Percentiles rank a stretch among this genome's conserved stretches.
Conservation (phyloP, 78 protist species). For the Dictyostelium brefeldianum region DNA sequence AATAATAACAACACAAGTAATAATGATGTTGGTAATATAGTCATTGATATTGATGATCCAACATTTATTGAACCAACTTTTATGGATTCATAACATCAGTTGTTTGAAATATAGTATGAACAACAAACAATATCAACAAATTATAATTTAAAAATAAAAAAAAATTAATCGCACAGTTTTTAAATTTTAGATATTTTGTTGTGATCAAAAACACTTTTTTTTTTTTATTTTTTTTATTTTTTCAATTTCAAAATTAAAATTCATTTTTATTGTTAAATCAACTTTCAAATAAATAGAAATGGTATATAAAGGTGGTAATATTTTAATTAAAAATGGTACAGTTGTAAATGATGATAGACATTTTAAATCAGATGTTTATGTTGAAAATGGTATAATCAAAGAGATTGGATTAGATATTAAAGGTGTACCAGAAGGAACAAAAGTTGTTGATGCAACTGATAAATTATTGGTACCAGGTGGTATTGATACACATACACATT, state of each 20-base stretch:
- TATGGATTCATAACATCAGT: not conserved
- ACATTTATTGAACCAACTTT: no score
- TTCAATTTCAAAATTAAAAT: not conserved
- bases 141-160: no score
- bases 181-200: no score
- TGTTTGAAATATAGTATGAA: not conserved
- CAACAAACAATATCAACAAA: not conserved
- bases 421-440: not conserved
- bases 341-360: slow-evolving; percentile 89
- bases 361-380: slow-evolving; percentile 85
- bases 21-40: not conserved
- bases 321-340: slow-evolving; percentile 86
- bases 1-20: not conserved
- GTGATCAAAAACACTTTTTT: not conserved
- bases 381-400: slow-evolving; percentile 74
- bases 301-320: not conserved
- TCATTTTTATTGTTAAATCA: not conserved
- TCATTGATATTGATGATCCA: not conserved
- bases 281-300: not conserved
- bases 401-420: slow-evolving; percentile 45
- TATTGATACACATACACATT: slow-evolving; percentile 94
- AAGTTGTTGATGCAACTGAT: slow-evolving; percentile 56
- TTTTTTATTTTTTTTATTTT: not conserved
- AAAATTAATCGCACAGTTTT: no score
- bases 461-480: slow-evolving; percentile 91